Evolutionary conservation across 1,284 basidiomycete genomes (phyloP), one percentile per base, ranked within the genome.

Genomic region (Prillingera fragicola): DNA sequence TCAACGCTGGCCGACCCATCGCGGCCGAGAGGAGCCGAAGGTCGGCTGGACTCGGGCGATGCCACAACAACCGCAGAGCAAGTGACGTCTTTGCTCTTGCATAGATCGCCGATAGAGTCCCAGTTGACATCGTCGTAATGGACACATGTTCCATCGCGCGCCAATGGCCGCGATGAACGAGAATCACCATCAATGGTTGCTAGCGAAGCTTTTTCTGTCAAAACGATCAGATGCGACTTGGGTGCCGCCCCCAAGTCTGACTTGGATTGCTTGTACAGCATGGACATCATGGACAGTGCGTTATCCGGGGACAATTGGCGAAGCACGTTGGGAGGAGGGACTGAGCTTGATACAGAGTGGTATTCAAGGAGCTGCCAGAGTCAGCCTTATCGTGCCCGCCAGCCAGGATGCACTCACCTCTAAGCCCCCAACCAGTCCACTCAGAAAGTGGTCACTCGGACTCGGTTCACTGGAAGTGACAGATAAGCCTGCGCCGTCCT

Each of bases 71-170:
- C 33, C 13, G 41, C 38, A 26, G 56, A 58, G 26, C 54, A 53
- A 3, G 45, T 38, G 9, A 53, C 43, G 17, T 45, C 48, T 38
- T 43, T 50, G 13, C 35, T 33, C 38, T 47, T 45, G 39, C 56
- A 58, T 15, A 40, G 38, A 1, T 44, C 51, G 6, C 46, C 50
- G 8, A 55, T 44, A 13, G 44, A 45, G 28, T 43, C 45, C 56
- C 56, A 58, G 17, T 44, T 44, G 22, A 46, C 41, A 19, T 45
- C 38, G 38, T 52, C 51, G 27, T 52, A 52, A n/a, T 33, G 34
- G 13, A 47, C 43, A 15, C 40, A 32, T n/a, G 43, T 40, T 26
- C 49, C 46, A 6, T 34, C 46, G 8, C 51, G 46, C 13, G 43
- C 46, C 51, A 46, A 52, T 12, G 46, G 14, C 4, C 26, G 38